These are phyloP conservation scores for Starmerella stellata DNA, from an alignment of 805 yeast genomes.

Conservation along the genomic window DNA sequence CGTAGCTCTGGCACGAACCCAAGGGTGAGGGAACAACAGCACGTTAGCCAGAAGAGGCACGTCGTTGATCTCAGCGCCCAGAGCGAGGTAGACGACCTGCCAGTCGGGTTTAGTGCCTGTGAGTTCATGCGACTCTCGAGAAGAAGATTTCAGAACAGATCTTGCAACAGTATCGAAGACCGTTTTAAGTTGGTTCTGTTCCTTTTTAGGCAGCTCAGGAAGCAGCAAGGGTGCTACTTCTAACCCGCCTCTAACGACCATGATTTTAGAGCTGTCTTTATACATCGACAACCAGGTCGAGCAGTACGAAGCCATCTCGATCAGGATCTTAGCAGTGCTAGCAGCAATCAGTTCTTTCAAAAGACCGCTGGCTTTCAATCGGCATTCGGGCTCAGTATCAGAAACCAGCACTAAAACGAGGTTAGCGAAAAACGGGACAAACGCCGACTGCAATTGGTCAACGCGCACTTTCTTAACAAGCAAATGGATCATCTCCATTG, in stretches of 20 bases:
- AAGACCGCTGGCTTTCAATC: conserved; percentile 62
- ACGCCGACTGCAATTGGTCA: conserved; percentile 27
- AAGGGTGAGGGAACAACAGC: conserved; percentile 70
- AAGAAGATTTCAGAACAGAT: conserved; percentile 2
- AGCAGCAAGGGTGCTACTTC: conserved; percentile 12
- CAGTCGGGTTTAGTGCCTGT: conserved; percentile 34
- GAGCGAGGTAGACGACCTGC: conserved; percentile 58
- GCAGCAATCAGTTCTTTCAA: conserved; percentile 1
- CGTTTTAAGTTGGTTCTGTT: not conserved
- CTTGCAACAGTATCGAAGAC: not conserved
- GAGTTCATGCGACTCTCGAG: too few relatives aligned
- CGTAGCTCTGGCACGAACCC: conserved; percentile 62
- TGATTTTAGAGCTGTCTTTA: conserved; percentile 4
- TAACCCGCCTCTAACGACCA: conserved; percentile 16
- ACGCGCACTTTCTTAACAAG: conserved; percentile 43
- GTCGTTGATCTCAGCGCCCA: conserved; percentile 24
- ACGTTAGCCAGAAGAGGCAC: conserved; percentile 34
- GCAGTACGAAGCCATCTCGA: conserved; percentile 10
- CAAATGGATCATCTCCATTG: conserved; percentile 65
- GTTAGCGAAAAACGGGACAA: conserved; percentile 67
- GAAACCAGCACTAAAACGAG: conserved; percentile 58
- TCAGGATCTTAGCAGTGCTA: not conserved
- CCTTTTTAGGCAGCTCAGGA: not conserved
- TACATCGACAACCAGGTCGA: conserved; percentile 11
- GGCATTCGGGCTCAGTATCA: conserved; percentile 61